Evolutionary conservation across 116 monocot genomes (phyloP).

Genomic region (Papilionanthe hybrid): DNA sequence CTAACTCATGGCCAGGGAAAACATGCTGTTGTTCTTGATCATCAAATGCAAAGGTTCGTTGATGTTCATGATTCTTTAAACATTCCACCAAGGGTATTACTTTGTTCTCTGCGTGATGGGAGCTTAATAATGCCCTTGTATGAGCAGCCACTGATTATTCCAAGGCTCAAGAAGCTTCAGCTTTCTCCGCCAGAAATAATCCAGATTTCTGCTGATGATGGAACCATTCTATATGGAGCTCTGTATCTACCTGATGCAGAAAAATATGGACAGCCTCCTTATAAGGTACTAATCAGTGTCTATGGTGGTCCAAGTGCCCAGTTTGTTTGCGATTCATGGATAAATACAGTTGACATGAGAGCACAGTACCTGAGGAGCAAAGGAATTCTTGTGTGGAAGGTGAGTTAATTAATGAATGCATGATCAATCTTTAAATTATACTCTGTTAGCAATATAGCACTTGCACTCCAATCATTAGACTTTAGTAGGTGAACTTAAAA

Average conservation of each 20-base stretch:
- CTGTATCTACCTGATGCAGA: constrained; percentile 73
- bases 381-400: constrained; percentile 98
- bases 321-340: constrained; percentile 81
- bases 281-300: constrained; percentile 75
- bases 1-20: constrained; percentile 76
- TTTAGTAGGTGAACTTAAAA: background rate
- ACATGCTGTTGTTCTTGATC: constrained; percentile 83
- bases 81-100: constrained; percentile 58
- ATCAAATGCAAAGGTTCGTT: constrained; percentile 82
- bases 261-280: constrained; percentile 95
- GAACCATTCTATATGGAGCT: constrained; percentile 71
- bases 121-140: constrained; percentile 66
- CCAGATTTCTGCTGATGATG: constrained; percentile 60
- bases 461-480: background rate
- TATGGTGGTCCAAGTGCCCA: constrained; percentile 96
- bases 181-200: constrained; percentile 70
- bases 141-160: constrained; percentile 57
- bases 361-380: constrained; percentile 87
- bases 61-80: constrained; percentile 84
- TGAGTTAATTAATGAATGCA: constrained; percentile 14
- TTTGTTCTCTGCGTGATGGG: constrained; percentile 79
- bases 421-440: background rate
- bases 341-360: constrained; percentile 95
- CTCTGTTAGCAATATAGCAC: background rate
- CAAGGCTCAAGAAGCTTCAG: constrained; percentile 39